phyloP scores from a whole-genome alignment of 352 stramenopile genomes.

The Globisporangium parvum region DNA sequence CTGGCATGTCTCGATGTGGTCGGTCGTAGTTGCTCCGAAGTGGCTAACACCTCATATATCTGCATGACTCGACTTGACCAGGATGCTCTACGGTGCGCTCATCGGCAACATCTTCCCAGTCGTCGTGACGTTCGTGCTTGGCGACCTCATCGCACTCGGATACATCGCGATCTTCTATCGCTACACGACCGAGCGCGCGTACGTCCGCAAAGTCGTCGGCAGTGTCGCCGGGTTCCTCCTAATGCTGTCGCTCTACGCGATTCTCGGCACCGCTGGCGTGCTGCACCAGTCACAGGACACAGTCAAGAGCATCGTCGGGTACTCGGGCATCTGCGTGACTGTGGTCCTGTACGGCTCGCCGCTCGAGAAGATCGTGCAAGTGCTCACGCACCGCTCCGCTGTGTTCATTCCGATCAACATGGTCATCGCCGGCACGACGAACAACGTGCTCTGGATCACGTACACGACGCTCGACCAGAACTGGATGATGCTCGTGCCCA shows the following conservation, averaged over 20 bases:
- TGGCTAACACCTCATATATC: too few relatives aligned
- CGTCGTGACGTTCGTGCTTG: too few relatives aligned
- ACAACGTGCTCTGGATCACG: slow-evolving; percentile 27
- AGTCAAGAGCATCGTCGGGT: slow-evolving; percentile 18
- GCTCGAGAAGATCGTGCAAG: slow-evolving; percentile 29
- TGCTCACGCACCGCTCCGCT: slow-evolving; percentile 30
- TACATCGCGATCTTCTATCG: not conserved
- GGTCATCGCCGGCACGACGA: slow-evolving; percentile 27
- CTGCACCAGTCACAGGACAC: slow-evolving; percentile 18
- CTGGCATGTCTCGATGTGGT: not conserved
- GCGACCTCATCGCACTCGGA: too few relatives aligned
- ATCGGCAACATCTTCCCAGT: too few relatives aligned
- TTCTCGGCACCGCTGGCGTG: slow-evolving; percentile 19
- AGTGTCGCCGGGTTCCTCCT: slow-evolving; percentile 13
- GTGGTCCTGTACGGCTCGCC: slow-evolving; percentile 25
- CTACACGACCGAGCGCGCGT: not conserved
- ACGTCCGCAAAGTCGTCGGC: slow-evolving; percentile 6
- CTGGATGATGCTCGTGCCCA: slow-evolving; percentile 14
- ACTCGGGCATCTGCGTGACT: not conserved
- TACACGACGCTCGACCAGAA: slow-evolving; percentile 7
- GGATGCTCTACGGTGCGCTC: too few relatives aligned
- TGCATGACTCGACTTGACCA: too few relatives aligned
- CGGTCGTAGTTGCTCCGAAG: too few relatives aligned
- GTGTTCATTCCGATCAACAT: slow-evolving; percentile 50
- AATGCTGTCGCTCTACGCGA: slow-evolving; percentile 20